Percentiles rank a stretch among this genome's conserved stretches.
These are phyloP conservation scores for Pelargonium australe DNA, from an alignment of 441 rosid genomes.

Conservation along the genomic window DNA sequence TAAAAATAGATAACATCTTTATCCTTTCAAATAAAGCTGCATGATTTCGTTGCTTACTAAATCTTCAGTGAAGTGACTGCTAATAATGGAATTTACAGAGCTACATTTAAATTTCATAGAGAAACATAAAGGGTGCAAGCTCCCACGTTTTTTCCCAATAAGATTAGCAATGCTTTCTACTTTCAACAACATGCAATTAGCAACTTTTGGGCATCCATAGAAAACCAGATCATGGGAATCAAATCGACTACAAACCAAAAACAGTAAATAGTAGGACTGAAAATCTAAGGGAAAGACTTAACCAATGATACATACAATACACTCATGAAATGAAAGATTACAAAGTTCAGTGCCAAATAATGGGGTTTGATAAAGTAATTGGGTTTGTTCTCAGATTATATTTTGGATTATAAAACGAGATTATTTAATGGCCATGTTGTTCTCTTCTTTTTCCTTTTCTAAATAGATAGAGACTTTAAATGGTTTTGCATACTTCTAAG, in stretches of 20 bases:
- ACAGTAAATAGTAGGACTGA: background rate
- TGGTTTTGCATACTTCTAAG: background rate
- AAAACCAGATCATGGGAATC: conserved; percentile 2
- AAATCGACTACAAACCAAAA: background rate
- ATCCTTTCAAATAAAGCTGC: background rate
- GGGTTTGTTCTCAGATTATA: background rate
- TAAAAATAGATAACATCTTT: background rate
- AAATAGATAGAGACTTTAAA: background rate
- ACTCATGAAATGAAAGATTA: background rate
- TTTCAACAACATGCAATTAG: background rate
- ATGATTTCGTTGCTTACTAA: background rate
- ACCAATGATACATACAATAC: background rate
- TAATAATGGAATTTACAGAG: background rate
- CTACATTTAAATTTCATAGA: background rate
- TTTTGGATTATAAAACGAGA: background rate
- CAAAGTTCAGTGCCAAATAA: background rate
- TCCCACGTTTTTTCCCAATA: conserved; percentile 1
- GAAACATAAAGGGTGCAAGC: background rate
- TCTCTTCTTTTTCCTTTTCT: background rate
- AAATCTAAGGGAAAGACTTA: background rate
- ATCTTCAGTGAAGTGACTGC: background rate
- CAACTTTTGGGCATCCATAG: background rate
- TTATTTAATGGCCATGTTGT: background rate
- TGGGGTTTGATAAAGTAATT: background rate
- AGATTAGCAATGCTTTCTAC: background rate